Evolutionary conservation across 2,329 filamentous ascomycete species (phyloP).

Genomic region (Sclerotinia trifoliorum): DNA sequence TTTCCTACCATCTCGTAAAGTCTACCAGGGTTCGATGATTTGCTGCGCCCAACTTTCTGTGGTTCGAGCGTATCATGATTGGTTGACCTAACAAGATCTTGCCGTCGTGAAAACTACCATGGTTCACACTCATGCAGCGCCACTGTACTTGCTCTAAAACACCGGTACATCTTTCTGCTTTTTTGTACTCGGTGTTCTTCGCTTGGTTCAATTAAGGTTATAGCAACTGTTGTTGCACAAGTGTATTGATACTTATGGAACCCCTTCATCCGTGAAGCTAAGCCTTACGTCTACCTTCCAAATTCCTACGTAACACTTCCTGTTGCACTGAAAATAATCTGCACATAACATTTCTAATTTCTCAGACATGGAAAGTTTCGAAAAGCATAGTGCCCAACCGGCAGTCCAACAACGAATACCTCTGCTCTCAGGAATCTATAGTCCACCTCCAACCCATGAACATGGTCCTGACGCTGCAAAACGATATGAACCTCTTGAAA

Average conservation of each 20-base stretch:
- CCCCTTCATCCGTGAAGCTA: not conserved
- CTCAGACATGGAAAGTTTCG: not conserved
- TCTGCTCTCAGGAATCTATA: conserved; percentile 17
- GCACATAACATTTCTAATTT: not conserved
- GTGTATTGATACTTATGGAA: not conserved
- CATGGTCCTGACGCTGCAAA: conserved; percentile 13
- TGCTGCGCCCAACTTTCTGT: not conserved
- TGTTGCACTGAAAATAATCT: not conserved
- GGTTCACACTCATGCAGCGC: not conserved
- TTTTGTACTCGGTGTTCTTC: not conserved
- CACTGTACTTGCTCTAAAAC: not conserved
- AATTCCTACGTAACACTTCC: not conserved
- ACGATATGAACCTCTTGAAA: not conserved
- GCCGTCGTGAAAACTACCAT: conserved; percentile 8
- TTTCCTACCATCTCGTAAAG: not conserved
- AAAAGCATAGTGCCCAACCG: conserved; percentile 2
- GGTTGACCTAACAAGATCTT: conserved; percentile 1
- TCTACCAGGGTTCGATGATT: not conserved
- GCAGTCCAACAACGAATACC: not conserved
- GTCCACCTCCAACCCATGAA: conserved; percentile 1
- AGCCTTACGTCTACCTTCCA: conserved; percentile 7
- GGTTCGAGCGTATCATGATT: not conserved
- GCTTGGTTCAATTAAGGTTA: not conserved
- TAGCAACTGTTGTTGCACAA: not conserved
- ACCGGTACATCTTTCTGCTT: not conserved